phyloP scores from a whole-genome alignment of 164 flowering plant genomes.

The Warburgia ugandensis region DNA sequence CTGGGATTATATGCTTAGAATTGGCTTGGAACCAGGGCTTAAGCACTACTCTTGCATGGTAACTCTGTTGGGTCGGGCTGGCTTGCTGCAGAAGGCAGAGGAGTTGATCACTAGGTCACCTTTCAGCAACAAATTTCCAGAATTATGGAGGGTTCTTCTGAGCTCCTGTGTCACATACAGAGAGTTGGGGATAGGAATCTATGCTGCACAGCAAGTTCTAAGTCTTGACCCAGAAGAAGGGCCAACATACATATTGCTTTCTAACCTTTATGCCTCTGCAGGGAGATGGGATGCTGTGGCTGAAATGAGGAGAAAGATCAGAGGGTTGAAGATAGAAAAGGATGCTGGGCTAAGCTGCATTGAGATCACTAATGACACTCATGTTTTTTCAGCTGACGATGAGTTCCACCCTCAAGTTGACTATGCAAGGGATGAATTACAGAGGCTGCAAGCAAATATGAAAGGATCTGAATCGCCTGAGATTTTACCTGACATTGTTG shows the following conservation, averaged over 20 bases:
- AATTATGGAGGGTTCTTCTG: conserved; percentile 74
- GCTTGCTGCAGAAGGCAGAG: conserved; percentile 60
- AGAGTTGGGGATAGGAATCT: conserved; percentile 42
- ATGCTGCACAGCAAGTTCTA: conserved; percentile 56
- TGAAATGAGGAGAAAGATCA: conserved; percentile 55
- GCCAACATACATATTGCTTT: conserved; percentile 52
- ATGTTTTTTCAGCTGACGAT: conserved; percentile 55
- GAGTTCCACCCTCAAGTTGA: conserved; percentile 35
- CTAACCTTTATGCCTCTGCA: conserved; percentile 61
- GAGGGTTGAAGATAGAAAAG: conserved; percentile 43
- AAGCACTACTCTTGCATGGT: conserved; percentile 92
- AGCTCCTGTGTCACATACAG: conserved; percentile 47
- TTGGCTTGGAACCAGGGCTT: conserved; percentile 34
- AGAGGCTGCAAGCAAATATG: conserved; percentile 39
- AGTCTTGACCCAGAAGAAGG: conserved; percentile 45
- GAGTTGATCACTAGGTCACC: conserved; percentile 46
- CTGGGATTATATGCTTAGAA: conserved; percentile 60
- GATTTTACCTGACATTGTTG: too few relatives aligned
- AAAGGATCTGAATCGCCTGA: conserved; percentile 9
- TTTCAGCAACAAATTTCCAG: conserved; percentile 21
- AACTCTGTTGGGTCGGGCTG: conserved; percentile 67
- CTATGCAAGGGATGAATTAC: conserved; percentile 34
- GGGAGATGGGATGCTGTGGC: conserved; percentile 71
- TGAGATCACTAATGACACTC: conserved; percentile 33
- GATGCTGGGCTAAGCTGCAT: conserved; percentile 92